These are phyloP conservation scores for Colletotrichum echinochloae DNA, from an alignment of 2,329 filamentous ascomycete genomes.

Conservation along the genomic window DNA sequence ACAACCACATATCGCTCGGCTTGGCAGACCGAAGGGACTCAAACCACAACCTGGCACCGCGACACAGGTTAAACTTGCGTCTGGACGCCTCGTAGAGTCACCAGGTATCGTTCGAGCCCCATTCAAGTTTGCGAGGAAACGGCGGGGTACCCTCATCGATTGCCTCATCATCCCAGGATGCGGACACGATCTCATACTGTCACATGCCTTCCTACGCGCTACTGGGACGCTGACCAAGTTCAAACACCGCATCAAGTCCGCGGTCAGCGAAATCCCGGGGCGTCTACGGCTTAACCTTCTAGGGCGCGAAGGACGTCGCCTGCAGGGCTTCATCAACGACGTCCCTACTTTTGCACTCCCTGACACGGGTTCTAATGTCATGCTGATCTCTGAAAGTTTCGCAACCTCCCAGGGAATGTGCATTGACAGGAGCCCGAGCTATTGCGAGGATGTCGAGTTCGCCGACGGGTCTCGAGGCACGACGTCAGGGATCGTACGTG, in stretches of 20 bases:
- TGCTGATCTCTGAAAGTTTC: neutral
- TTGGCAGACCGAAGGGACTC: too few species aligned
- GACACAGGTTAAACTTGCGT: too few species aligned
- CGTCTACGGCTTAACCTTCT: neutral
- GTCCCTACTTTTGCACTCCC: neutral
- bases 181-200: neutral
- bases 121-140: too few species aligned
- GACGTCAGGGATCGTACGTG: neutral
- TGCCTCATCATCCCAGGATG: neutral
- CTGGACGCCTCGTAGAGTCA: too few species aligned
- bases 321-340: neutral
- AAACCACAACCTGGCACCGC: too few species aligned
- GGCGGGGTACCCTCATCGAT: too few species aligned
- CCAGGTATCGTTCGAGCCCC: too few species aligned
- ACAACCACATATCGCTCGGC: too few species aligned
- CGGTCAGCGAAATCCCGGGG: neutral
- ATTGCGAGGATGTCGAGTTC: neutral
- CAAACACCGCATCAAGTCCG: neutral
- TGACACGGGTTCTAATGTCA: slow-evolving; percentile 4
- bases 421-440: neutral
- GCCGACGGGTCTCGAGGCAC: neutral
- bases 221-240: slow-evolving; percentile 1
- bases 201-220: neutral
- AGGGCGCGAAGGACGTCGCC: neutral
- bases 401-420: neutral